Percentiles rank a stretch among this genome's conserved stretches.
phyloP scores from a whole-genome alignment of 129 eudicot genomes.

The Sambucus nigra region DNA sequence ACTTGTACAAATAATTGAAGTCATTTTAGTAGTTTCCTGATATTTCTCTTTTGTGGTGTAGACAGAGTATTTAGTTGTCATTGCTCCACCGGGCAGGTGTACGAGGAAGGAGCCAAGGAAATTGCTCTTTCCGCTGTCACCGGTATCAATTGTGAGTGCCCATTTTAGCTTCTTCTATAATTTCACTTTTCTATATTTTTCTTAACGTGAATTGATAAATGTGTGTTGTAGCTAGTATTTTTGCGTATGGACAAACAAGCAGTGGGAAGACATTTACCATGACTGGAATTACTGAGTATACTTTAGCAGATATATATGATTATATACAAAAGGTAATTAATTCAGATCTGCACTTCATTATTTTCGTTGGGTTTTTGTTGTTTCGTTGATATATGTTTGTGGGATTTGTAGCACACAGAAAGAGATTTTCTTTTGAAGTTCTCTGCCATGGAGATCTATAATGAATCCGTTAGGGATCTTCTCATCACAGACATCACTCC shows the following conservation, averaged over 20 bases:
- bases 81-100: conserved; percentile 88
- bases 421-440: conserved; percentile 76
- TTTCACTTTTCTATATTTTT: neutral
- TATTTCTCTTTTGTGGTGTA: conserved; percentile 8
- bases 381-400: conserved; percentile 12
- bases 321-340: conserved; percentile 67
- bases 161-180: conserved; percentile 8
- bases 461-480: conserved; percentile 91
- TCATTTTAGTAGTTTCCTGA: neutral
- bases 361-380: neutral
- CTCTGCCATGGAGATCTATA: conserved; percentile 96
- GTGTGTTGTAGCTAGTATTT: conserved; percentile 62
- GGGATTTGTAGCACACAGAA: conserved; percentile 59
- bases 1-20: conserved; percentile 7
- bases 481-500: conserved; percentile 61
- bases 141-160: conserved; percentile 79
- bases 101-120: conserved; percentile 83
- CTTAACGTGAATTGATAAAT: neutral
- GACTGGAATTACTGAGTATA: conserved; percentile 89
- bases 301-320: conserved; percentile 80
- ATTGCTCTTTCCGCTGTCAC: conserved; percentile 80
- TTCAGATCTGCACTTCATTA: neutral
- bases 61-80: conserved; percentile 74
- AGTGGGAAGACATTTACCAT: conserved; percentile 98
- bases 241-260: conserved; percentile 99